Percentiles rank a stretch among this genome's conserved stretches.
Evolutionary conservation across 2,329 filamentous ascomycete genomes (phyloP).

Genomic region (Beauveria sp.): DNA sequence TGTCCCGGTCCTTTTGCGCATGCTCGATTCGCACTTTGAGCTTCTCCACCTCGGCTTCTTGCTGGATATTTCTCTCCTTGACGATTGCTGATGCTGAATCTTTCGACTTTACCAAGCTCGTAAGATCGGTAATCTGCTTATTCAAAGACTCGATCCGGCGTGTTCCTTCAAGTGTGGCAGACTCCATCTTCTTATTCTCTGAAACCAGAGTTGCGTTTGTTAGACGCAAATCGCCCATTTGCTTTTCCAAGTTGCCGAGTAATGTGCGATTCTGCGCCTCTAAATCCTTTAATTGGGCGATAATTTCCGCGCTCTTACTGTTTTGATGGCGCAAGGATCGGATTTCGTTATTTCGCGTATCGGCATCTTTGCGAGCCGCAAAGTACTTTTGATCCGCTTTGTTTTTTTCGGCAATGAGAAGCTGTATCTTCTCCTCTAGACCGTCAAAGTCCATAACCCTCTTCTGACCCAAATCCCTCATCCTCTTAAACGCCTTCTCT

Average conservation of each 20-base stretch:
- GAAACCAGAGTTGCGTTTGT: slow-evolving; percentile 61
- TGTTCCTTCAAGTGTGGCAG: slow-evolving; percentile 60
- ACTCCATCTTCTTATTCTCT: slow-evolving; percentile 70
- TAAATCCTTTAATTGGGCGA: slow-evolving; percentile 84
- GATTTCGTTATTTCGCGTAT: slow-evolving; percentile 74
- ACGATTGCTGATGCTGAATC: slow-evolving; percentile 51
- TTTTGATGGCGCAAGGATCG: slow-evolving; percentile 74
- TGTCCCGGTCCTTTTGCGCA: slow-evolving; percentile 73
- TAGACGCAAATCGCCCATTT: slow-evolving; percentile 74
- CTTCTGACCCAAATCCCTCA: slow-evolving; percentile 74
- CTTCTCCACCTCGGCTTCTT: slow-evolving; percentile 72
- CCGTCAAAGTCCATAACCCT: slow-evolving; percentile 72
- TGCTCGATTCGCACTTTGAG: slow-evolving; percentile 71
- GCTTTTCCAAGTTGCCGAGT: slow-evolving; percentile 82
- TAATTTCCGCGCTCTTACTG: slow-evolving; percentile 85
- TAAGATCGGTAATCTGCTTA: slow-evolving; percentile 70
- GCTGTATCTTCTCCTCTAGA: slow-evolving; percentile 69
- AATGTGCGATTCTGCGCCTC: slow-evolving; percentile 71
- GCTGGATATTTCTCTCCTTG: slow-evolving; percentile 50
- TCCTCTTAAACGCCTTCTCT: slow-evolving; percentile 85
- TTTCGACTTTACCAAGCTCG: slow-evolving; percentile 64
- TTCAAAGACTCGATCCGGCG: slow-evolving; percentile 65
- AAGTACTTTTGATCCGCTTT: slow-evolving; percentile 99
- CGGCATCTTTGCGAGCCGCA: slow-evolving; percentile 87
- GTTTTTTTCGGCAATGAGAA: slow-evolving; percentile 78